Evolutionary conservation across 2,329 filamentous ascomycete genomes (phyloP), one percentile per base, ranked within the genome.

Genomic region (Alternaria burnsii): DNA sequence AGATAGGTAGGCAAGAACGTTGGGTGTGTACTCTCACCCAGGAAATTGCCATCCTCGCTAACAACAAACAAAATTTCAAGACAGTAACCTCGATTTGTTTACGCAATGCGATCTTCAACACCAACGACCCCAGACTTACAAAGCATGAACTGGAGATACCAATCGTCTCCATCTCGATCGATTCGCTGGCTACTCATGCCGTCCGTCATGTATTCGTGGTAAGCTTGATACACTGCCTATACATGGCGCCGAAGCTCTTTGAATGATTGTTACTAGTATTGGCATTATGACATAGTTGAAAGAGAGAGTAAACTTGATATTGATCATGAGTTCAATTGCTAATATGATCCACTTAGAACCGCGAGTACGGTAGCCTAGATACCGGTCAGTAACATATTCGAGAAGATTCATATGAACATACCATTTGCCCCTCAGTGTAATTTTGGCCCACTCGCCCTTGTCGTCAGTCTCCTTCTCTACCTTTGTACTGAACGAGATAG

Each of bases 391-490:
- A 30, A 8, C 9, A n/a, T 2, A 9, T 28, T n/a, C 34, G 3
- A 4, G 3, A 40, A 12, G 3, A 22, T n/a, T 2, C 5, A 12
- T n/a, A 9, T 10, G 12, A 18, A 52, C 73, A 78, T 78, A 93
- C 92, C 92, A 95, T 83, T 95, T 95, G 28, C 92, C 92, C 70
- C 89, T 87, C 71, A 94, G 74, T 3, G 91, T 94, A 68, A 97
- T 96, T 69, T 93, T 88, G 4, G 91, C 93, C 93, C 93, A 97
- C 7, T 90, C 84, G 54, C 93, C 94, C 71, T 91, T 87, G 62
- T 91, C 88, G 77, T 97, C 94, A 1, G 89, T 89, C 86, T 98
- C 94, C 86, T 96, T 97, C 78, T 97, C 93, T 3, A 98, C 91
- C 75, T 93, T 93, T 0, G 93, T 97, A 53, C 88, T 91, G 79